Conservation (phyloP, 2,329 filamentous ascomycete genomes). For the Aspergillus luchuensis region DNA sequence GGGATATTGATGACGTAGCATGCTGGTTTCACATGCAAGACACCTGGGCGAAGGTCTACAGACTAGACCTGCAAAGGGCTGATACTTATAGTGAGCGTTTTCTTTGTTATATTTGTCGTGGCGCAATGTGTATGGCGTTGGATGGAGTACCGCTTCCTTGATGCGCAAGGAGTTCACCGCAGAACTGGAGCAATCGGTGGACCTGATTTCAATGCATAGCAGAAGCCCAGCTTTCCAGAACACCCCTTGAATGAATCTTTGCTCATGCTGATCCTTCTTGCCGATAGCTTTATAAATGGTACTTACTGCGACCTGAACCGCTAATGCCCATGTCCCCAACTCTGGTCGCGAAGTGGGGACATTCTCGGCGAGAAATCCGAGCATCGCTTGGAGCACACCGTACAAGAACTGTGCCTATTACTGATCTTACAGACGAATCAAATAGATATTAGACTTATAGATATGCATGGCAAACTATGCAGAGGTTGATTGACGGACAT, state of each 20-base stretch:
- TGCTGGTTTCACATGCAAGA: constrained; percentile 7
- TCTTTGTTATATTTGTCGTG: constrained; percentile 6
- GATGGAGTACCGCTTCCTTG: constrained; percentile 15
- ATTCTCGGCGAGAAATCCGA: too few relatives aligned
- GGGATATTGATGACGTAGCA: constrained; percentile 4
- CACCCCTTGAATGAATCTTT: constrained; percentile 2
- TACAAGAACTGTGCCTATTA: too few relatives aligned
- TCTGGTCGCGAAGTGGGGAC: background rate
- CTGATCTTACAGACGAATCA: too few relatives aligned
- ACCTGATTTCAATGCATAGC: constrained; percentile 5
- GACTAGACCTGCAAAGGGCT: constrained; percentile 15
- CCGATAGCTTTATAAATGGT: constrained; percentile 12
- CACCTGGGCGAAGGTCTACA: constrained; percentile 8
- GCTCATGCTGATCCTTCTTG: background rate
- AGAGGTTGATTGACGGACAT: too few relatives aligned
- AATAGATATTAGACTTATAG: too few relatives aligned
- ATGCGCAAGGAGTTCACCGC: constrained; percentile 6
- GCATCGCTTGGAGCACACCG: too few relatives aligned
- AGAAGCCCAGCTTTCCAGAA: background rate
- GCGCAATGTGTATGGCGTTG: constrained; percentile 25
- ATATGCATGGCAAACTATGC: too few relatives aligned
- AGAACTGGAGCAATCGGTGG: constrained; percentile 6
- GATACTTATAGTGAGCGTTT: constrained; percentile 24
- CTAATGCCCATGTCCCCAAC: background rate
- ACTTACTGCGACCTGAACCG: background rate